Base-by-base conservation (phyloP, 1,139 yeast species). In the Taphrina communis region DNA sequence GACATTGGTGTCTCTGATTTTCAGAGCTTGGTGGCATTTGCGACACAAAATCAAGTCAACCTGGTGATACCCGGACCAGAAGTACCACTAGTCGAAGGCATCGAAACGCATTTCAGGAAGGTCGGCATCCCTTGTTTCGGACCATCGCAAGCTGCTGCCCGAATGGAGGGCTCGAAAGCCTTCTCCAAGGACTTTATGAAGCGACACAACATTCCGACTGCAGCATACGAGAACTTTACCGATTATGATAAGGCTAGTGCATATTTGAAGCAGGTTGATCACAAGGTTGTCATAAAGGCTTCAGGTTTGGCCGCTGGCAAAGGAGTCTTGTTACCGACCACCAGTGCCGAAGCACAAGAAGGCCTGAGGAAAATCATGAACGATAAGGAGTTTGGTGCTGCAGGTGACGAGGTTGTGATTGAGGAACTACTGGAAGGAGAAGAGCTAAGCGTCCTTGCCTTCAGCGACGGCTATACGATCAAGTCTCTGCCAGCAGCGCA, bases 221-320 rank as follows among this genome's bases (percentile, higher is more conserved):
- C 99, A 52, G 85, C 83, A 72, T 95, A 89, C 79, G 84, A 86
- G 69, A 91, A 89, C 81, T 94, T 95, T 81, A 87, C 87, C 57
- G 83, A 85, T 72, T 92, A 83, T 74, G 90, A 87, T 69, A 84
- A 83, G 62, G 99, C 99, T 25, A 85, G 83, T 76, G 80, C 83
- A 68, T 92, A 91, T 78, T 83, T 95, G 70, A 82, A 83, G 72
- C 76, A 83, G 51, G 84, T 88, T 58, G 85, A 88, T 77, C 89
- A 89, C 79, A 85, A 88, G 73, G 87, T 95, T 65, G 99, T 95
- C 55, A 87, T 95, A 78, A 95, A 95, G 82, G 99, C 99, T 12
- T 94, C 95, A 68, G 99, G 99, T 69, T 86, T 95, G 73, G 99
- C 99, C 70, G 99, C 97, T 44, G 99, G 99, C 72, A 95, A 95